Base-by-base conservation (phyloP, 1,284 basidiomycete genomes). In the Somion occarium region DNA sequence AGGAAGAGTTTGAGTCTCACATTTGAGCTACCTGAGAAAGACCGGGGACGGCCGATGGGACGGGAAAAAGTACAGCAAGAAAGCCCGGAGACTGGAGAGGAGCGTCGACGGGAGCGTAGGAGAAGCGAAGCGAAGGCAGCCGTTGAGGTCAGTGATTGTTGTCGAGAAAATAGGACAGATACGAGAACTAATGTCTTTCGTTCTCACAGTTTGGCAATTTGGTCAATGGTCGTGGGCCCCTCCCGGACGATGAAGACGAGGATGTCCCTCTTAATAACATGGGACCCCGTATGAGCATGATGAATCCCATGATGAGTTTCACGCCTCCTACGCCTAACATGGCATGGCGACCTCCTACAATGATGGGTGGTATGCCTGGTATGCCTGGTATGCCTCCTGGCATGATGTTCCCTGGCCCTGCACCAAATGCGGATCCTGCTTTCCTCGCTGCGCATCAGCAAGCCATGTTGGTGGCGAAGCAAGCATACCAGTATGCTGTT, bases 401-500 rank as follows among this genome's bases (percentile, higher is more conserved):
- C 60, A 78, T 82, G 74, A 78, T 82, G 75, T 61, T 76, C 23
- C 72, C 77, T 1, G 55, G 62, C 39, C 57, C 66, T 15, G 64
- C 67, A 15, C 68, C 65, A 3, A 58, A 47, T 58, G 61, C 65
- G 4, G 85, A 89, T 57, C 79, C 82, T 7, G 67, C 65, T 18
- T 81, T 80, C 62, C 56, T 87, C 18, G 80, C 73, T 3, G 88
- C 88, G 12, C 88, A 91, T 64, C 88, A 90, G 61, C 87, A 87
- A 53, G 88, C 88, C 2, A 87, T 92, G 78, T 71, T 88, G 68
- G 72, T 75, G 47, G 89, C 89, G 47, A 91, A 91, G 65, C 90
- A 91, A 63, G 82, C 89, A 2, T 91, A 90, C 62, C 88, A 91
- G 66, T 81, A 85, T 72, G 85, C 88, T 9, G 86, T 91, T 45